These are phyloP conservation scores for Verticillium isaacii DNA, from an alignment of 2,329 filamentous ascomycete species.

Conservation along the genomic window DNA sequence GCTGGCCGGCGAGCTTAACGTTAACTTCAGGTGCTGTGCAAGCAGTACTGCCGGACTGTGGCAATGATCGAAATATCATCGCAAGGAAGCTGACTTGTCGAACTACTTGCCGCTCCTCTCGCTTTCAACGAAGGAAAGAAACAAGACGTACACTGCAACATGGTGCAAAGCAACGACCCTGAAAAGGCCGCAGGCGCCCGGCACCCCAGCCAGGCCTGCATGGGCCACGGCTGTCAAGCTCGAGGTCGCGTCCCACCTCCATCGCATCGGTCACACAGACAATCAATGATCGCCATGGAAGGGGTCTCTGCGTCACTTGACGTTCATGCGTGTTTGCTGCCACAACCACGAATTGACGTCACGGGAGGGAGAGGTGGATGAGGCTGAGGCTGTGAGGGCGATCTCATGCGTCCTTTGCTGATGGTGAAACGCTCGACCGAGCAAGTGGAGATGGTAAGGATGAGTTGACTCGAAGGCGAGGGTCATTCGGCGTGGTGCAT, in stretches of 20 bases:
- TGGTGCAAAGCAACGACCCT: too few relatives aligned
- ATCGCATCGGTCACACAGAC: background rate
- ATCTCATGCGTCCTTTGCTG: background rate
- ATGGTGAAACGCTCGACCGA: background rate
- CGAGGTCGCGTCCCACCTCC: background rate
- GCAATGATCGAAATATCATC: too few relatives aligned
- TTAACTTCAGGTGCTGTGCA: background rate
- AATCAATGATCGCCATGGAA: background rate
- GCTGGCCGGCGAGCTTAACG: background rate
- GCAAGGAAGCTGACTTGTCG: too few relatives aligned
- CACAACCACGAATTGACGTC: background rate
- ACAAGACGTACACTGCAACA: too few relatives aligned
- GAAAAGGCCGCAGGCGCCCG: background rate
- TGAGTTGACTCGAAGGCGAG: background rate
- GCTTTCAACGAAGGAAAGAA: too few relatives aligned
- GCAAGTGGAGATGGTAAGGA: background rate
- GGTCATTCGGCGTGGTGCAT: background rate
- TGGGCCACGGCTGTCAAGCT: background rate
- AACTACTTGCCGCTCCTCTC: too few relatives aligned
- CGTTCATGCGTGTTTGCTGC: background rate
- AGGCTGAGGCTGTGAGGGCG: background rate
- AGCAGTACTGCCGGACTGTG: background rate
- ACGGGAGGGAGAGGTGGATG: background rate
- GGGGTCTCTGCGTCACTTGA: background rate
- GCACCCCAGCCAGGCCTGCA: background rate